Evolutionary conservation across 345 rosid species (phyloP).

Genomic region (Stellera chamaejasme): DNA sequence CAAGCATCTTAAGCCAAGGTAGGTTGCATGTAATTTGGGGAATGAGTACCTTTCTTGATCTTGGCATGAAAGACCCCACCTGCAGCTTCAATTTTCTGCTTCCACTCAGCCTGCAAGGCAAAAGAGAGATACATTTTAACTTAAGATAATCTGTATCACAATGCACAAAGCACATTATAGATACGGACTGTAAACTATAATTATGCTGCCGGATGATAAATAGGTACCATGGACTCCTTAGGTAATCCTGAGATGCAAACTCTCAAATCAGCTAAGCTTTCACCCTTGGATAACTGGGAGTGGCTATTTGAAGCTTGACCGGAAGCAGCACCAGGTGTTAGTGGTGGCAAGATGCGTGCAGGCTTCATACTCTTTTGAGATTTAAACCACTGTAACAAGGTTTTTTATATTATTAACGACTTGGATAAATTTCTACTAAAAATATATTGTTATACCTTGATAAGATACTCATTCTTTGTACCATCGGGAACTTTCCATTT

Average conservation of each 20-base stretch:
- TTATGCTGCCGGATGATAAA: constrained; percentile 3
- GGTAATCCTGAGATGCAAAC: constrained; percentile 59
- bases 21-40: constrained; percentile 6
- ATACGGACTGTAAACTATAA: background rate
- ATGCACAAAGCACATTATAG: background rate
- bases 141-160: too few relatives aligned
- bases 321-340: constrained; percentile 30
- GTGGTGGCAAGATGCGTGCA: constrained; percentile 40
- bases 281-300: constrained; percentile 41
- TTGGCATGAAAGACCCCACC: constrained; percentile 71
- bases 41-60: constrained; percentile 57
- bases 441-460: constrained; percentile 31
- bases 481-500: constrained; percentile 86
- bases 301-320: constrained; percentile 34
- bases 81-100: constrained; percentile 55
- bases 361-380: constrained; percentile 70
- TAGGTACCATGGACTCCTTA: constrained; percentile 49
- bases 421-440: too few relatives aligned
- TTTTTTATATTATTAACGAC: background rate
- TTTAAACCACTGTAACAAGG: constrained; percentile 73
- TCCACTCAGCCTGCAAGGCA: constrained; percentile 74
- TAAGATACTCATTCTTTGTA: constrained; percentile 54
- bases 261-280: constrained; percentile 63
- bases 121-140: background rate
- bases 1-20: background rate